Percentiles rank a stretch among this genome's conserved stretches.
Conservation (phyloP, 179 eudicot species). For the Dionaea muscipula region DNA sequence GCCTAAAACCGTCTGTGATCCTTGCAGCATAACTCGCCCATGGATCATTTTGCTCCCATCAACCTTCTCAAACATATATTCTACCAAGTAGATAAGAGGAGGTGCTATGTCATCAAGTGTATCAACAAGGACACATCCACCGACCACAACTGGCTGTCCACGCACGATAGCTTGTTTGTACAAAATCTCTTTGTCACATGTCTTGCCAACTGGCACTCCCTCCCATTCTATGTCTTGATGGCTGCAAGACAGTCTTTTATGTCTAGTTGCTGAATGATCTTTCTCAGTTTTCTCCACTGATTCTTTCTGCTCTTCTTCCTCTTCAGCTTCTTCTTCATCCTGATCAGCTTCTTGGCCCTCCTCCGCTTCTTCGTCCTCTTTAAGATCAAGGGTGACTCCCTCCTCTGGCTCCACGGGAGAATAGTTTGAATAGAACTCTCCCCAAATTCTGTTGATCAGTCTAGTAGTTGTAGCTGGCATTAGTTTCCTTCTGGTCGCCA, state of each 20-base stretch:
- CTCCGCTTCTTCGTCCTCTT: constrained; percentile 50
- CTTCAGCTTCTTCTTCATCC: constrained; percentile 49
- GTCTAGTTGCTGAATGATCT: constrained; percentile 16
- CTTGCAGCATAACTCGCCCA: constrained; percentile 69
- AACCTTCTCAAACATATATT: constrained; percentile 69
- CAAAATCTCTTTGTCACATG: constrained; percentile 23
- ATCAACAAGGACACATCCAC: constrained; percentile 55
- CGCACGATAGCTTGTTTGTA: constrained; percentile 43
- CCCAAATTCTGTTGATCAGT: constrained; percentile 88
- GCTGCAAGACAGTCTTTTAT: constrained; percentile 23
- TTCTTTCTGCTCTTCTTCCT: constrained; percentile 26
- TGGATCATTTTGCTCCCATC: constrained; percentile 60
- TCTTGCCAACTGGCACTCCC: constrained; percentile 38
- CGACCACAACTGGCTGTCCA: constrained; percentile 42
- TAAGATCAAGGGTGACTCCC: constrained; percentile 20
- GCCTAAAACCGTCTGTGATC: constrained; percentile 68
- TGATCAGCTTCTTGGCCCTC: constrained; percentile 49
- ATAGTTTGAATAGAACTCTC: constrained; percentile 69
- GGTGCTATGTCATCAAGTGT: constrained; percentile 25
- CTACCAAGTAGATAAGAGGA: constrained; percentile 52
- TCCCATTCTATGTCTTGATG: constrained; percentile 48
- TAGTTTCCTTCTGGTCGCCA: constrained; percentile 51
- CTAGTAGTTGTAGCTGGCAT: constrained; percentile 96
- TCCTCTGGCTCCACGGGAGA: constrained; percentile 55
- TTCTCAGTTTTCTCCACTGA: constrained; percentile 26